phyloP scores from a whole-genome alignment of 208 protist species.

The Porcisia hertigi region DNA sequence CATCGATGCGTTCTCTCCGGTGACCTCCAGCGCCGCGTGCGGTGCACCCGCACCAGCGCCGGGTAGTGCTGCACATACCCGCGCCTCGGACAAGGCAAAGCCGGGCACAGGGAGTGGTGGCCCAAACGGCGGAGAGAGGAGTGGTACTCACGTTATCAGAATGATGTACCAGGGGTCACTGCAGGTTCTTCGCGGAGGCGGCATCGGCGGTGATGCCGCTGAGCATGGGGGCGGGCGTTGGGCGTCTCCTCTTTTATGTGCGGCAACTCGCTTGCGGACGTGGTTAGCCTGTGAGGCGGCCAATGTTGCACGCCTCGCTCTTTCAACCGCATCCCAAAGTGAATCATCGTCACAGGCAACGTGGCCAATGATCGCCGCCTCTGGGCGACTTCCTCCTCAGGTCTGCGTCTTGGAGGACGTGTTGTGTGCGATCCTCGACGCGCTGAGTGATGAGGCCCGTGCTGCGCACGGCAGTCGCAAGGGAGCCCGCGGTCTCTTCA shows the following conservation, averaged over 20 bases:
- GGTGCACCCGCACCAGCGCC: not conserved
- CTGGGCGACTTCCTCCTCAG: not conserved
- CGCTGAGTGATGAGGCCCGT: not conserved
- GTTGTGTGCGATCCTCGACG: not conserved
- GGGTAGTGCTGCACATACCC: not conserved
- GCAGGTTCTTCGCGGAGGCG: not conserved
- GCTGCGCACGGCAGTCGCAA: not conserved
- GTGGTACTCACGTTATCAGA: not conserved
- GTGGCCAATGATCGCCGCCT: not conserved
- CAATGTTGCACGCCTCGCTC: not conserved
- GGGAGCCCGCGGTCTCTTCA: not conserved
- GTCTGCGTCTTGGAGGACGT: slow-evolving; percentile 20
- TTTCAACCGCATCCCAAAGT: not conserved
- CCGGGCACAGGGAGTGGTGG: not conserved
- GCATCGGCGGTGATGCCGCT: not conserved
- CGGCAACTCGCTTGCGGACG: slow-evolving; percentile 13
- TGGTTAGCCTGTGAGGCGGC: slow-evolving; percentile 11
- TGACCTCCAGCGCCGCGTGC: not conserved
- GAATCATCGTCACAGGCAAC: not conserved
- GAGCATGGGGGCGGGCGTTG: not conserved
- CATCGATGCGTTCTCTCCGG: not conserved
- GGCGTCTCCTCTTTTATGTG: not conserved
- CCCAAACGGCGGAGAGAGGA: not conserved
- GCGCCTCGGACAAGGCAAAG: not conserved
- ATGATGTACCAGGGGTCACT: slow-evolving; percentile 4